Conservation (phyloP, 495 filamentous ascomycete genomes). For the Neurospora sp. region DNA sequence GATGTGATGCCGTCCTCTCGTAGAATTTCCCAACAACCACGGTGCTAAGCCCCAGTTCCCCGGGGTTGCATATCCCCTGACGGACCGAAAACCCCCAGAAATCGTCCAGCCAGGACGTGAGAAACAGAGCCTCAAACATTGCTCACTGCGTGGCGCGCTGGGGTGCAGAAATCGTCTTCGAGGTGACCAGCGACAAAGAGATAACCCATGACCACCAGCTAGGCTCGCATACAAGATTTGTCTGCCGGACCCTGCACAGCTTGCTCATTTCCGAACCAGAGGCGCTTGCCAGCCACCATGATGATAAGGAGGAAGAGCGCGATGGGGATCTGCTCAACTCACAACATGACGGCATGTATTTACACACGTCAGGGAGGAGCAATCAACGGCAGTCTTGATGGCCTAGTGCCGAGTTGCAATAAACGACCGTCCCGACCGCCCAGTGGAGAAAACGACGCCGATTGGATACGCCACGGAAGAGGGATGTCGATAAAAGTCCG, state of each 20-base stretch:
- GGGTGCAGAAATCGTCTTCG: conserved; percentile 7
- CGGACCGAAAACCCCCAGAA: conserved; percentile 1
- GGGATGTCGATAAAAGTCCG: conserved; percentile 44
- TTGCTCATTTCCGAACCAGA: conserved; percentile 10
- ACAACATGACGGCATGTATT: conserved; percentile 17
- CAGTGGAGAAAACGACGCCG: conserved; percentile 31
- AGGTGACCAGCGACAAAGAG: conserved; percentile 24
- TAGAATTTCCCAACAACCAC: not conserved
- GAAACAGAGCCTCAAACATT: conserved; percentile 5
- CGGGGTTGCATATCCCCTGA: not conserved
- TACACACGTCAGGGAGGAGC: conserved; percentile 28
- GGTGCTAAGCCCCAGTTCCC: not conserved
- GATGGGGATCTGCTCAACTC: conserved; percentile 41
- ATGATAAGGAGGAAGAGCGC: conserved; percentile 27
- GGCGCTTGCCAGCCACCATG: conserved; percentile 46
- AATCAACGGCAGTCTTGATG: conserved; percentile 20
- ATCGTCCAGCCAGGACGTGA: conserved; percentile 2
- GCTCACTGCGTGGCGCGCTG: conserved; percentile 28
- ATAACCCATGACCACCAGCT: conserved; percentile 10
- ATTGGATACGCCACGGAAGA: conserved; percentile 33
- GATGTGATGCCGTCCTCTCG: not conserved
- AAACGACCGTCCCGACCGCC: conserved; percentile 15
- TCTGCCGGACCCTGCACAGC: conserved; percentile 14
- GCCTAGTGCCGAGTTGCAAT: conserved; percentile 12
- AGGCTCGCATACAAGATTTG: not conserved